Percentiles rank a stretch among this genome's conserved stretches.
Conservation (phyloP, 768 basidiomycete species). For the Tricholomella constricta region DNA sequence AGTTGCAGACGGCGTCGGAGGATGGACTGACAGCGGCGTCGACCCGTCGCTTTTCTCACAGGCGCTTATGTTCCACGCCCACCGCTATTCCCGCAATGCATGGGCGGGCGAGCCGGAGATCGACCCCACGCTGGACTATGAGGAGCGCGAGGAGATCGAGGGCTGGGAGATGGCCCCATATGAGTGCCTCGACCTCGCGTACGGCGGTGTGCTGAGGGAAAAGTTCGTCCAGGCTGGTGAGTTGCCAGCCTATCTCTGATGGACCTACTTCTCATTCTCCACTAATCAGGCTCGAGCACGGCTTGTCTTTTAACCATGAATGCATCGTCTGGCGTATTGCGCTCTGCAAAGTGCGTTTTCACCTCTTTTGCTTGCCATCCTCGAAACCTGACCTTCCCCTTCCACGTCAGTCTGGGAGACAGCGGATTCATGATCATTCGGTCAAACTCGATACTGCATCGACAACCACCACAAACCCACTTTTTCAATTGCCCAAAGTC, state of each 20-base stretch:
- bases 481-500: slow-evolving; percentile 61
- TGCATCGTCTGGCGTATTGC: slow-evolving; percentile 70
- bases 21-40: slow-evolving; percentile 82
- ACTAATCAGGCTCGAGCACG: slow-evolving; percentile 73
- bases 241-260: slow-evolving; percentile 29
- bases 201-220: slow-evolving; percentile 71
- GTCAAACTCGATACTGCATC: slow-evolving; percentile 62
- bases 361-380: neutral
- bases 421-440: slow-evolving; percentile 77
- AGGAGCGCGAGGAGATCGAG: slow-evolving; percentile 62
- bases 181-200: slow-evolving; percentile 72
- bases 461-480: slow-evolving; percentile 50
- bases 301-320: slow-evolving; percentile 78
- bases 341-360: slow-evolving; percentile 70
- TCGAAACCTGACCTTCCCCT: slow-evolving; percentile 1
- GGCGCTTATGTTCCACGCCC: slow-evolving; percentile 85
- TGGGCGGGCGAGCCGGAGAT: slow-evolving; percentile 87
- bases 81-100: slow-evolving; percentile 67
- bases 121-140: slow-evolving; percentile 75
- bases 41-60: slow-evolving; percentile 92
- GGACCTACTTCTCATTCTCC: slow-evolving; percentile 15
- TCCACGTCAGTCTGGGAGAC: slow-evolving; percentile 63
- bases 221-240: slow-evolving; percentile 66
- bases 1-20: slow-evolving; percentile 92
- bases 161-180: slow-evolving; percentile 78